Base-by-base conservation (phyloP, 208 protist genomes). In the Crithidia sp. region DNA sequence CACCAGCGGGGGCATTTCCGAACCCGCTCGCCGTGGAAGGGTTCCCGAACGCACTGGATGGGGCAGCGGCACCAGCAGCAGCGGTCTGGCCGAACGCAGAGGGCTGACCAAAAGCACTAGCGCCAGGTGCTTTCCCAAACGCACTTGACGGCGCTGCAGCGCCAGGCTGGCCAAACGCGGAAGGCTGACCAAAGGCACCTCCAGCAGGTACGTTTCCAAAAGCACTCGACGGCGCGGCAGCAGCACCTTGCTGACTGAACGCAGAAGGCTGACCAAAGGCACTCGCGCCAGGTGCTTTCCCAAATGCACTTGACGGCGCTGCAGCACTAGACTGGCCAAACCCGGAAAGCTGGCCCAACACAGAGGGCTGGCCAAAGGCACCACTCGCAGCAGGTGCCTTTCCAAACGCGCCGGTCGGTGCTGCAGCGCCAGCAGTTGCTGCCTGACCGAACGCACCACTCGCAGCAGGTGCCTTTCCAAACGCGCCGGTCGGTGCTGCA, bases 101-200 rank as follows among this genome's bases (percentile, higher is more conserved):
- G 8, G 52, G 4, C 53, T 52, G 70, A 5, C 59, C 53, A 52
- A 58, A 64, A 9, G 50, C 49, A n/a, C 4, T 12, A 0, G 41
- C 13, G 14, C 54, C 45, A 12, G 74, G 12, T 36, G 74, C 39
- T 40, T 81, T 47, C 17, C 71, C 76, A 44, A 81, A 82, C 8
- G 71, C 66, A 16, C 54, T 78, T 10, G 3, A 0, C 55, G 53
- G 50, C 12, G 65, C 40, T n/a, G 49, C 49, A 17, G 28, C 37
- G 28, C 28, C 28, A 28, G 28, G 1, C 57, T 44, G 37, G 19
- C 50, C 50, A 55, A 55, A 17, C 50, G 57, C 40, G 57, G 57
- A 39, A 17, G 8, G 8, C 53, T 58, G 65, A 4, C 52, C 52
- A 4, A 70, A 59, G 36, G 17, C 62, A 40, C 41, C 28, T 28